Evolutionary conservation across 768 basidiomycete species (phyloP).

Genomic region (Xanthoconium purpureum): DNA sequence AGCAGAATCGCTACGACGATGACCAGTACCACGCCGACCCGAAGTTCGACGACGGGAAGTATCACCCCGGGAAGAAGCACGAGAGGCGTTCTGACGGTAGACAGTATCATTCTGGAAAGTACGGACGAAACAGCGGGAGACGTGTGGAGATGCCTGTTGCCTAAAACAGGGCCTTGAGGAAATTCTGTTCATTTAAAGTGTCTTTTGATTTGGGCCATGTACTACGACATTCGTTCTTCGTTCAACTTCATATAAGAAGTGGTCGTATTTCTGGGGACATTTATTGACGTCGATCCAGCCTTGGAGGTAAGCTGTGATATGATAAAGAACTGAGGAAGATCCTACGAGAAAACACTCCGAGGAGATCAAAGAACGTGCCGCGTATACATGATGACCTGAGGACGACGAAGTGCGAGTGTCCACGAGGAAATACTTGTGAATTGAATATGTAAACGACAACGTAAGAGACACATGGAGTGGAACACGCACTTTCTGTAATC

Average conservation of each 20-base stretch:
- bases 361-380: no score
- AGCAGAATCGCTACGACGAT: not conserved
- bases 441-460: no score
- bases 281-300: no score
- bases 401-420: no score
- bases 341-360: no score
- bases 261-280: no score
- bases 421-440: no score
- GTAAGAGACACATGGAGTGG: no score
- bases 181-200: not conserved
- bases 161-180: not conserved
- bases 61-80: conserved; percentile 2
- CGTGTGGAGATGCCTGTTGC: not conserved
- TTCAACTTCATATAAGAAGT: not conserved
- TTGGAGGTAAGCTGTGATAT: no score
- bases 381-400: no score
- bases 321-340: no score
- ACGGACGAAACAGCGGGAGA: not conserved
- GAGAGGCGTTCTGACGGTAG: conserved; percentile 5
- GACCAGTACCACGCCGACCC: conserved; percentile 10
- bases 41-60: conserved; percentile 5
- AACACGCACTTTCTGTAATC: no score
- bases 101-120: conserved; percentile 6
- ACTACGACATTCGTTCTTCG: conserved; percentile 14
- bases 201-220: conserved; percentile 5